Conservation (phyloP, 23 red algal species). For the Porphyridium purpureum region DNA sequence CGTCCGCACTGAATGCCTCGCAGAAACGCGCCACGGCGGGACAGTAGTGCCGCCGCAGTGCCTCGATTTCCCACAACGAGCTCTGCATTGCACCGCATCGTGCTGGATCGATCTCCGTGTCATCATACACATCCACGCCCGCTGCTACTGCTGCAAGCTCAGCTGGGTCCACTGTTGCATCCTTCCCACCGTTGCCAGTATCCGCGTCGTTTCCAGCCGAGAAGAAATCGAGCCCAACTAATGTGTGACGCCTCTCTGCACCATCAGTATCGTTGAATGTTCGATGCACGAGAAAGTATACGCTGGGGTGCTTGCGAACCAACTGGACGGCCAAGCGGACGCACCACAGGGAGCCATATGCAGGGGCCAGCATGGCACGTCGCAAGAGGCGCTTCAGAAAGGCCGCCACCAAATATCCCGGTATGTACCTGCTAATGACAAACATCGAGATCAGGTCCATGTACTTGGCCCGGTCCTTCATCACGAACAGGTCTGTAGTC, state of each 20-base stretch:
- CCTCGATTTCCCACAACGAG: slow-evolving; percentile 65
- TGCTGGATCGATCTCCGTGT: slow-evolving; percentile 25
- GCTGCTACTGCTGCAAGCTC: not conserved
- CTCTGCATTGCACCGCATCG: slow-evolving; percentile 22
- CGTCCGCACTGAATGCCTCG: slow-evolving; percentile 26
- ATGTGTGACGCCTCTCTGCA: not conserved
- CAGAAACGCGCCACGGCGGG: slow-evolving; percentile 40
- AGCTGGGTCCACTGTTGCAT: not conserved
- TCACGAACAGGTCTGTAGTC: slow-evolving; percentile 11
- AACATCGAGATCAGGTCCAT: slow-evolving; percentile 29
- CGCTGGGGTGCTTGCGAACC: slow-evolving; percentile 51
- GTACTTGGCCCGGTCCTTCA: slow-evolving; percentile 15
- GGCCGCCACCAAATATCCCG: slow-evolving; percentile 27
- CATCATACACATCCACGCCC: slow-evolving; percentile 43
- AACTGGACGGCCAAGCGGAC: slow-evolving; percentile 48
- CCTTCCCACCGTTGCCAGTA: not conserved
- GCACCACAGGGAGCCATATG: slow-evolving; percentile 42
- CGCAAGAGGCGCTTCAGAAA: slow-evolving; percentile 71
- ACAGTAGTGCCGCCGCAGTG: slow-evolving; percentile 35
- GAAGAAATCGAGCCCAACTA: no score
- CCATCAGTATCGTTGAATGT: slow-evolving; percentile 33
- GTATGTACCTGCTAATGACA: slow-evolving; percentile 22
- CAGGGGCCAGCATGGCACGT: slow-evolving; percentile 24
- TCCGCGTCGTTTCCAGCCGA: no score
- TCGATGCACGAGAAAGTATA: slow-evolving; percentile 44